Conservation (phyloP, 2,329 filamentous ascomycete species). For the Penicillium sp. region DNA sequence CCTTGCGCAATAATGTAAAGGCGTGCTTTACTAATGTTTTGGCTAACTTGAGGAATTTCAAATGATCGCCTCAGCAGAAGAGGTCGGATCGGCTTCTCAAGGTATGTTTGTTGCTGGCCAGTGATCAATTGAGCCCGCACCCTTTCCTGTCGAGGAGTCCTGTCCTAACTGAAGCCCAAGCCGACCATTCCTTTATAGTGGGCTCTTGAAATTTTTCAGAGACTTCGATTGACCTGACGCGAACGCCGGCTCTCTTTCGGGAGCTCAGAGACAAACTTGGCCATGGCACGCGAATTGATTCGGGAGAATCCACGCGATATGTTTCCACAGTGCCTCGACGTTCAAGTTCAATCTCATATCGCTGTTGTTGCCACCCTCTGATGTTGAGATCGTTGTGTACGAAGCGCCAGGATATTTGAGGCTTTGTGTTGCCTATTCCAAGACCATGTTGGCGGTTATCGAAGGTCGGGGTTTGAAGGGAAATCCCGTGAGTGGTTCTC, state of each 20-base stretch:
- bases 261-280: background rate
- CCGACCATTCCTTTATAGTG: slow-evolving; percentile 1
- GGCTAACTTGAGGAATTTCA: background rate
- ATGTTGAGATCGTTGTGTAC: background rate
- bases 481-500: background rate
- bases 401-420: slow-evolving; percentile 13
- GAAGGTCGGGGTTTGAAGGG: background rate
- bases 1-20: slow-evolving; percentile 14
- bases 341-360: background rate
- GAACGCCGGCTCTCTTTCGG: background rate
- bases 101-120: slow-evolving; percentile 3
- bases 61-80: slow-evolving; percentile 5
- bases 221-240: slow-evolving; percentile 1
- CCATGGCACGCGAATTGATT: slow-evolving; percentile 5
- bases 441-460: slow-evolving; percentile 5
- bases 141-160: slow-evolving; percentile 4
- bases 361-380: background rate
- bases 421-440: slow-evolving; percentile 3
- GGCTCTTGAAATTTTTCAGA: background rate
- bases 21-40: background rate
- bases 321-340: background rate
- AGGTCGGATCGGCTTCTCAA: slow-evolving; percentile 11
- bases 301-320: slow-evolving; percentile 2
- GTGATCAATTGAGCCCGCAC: slow-evolving; percentile 10
- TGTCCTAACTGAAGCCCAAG: slow-evolving; percentile 7